Evolutionary conservation across 371 early-diverging fungal genomes (phyloP), one percentile per base, ranked within the genome.

Genomic region (Zancudomyces culisetae): DNA sequence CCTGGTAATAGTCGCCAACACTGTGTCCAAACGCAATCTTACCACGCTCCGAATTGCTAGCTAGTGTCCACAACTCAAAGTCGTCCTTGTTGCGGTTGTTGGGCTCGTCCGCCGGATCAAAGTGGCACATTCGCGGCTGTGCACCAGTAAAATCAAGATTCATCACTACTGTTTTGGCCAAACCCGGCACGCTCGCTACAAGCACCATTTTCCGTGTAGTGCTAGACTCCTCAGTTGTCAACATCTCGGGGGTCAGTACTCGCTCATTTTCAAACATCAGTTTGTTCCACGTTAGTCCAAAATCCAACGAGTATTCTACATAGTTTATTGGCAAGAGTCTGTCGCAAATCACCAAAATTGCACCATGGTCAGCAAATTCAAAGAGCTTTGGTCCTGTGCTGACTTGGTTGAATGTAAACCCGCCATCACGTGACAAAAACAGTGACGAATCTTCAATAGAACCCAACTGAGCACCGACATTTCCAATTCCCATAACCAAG

Each of bases 401-500:
- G 27, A 83, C 75, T 50, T 80, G 74, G 1, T 35, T 58, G 87
- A 88, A 89, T 0, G 77, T 71, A n/a, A 69, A 70, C 22, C 90
- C 90, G 35, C 80, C 90, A 57, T 89, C 81, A 0, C 81, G 70
- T 0, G 92, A 89, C 63, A 94, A 53, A 64, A 75, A 95, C 50
- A 85, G 84, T 62, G 87, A 75, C 22, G 83, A 78, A 23, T 81
- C 76, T 27, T 63, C 66, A 49, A 90, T 85, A 4, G 61, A 68
- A 0, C 58, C 56, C 15, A 97, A 65, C 6, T 60, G 56, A 0
- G 58, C 39, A 1, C 96, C 98, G 1, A 88, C 87, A 58, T 85
- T 95, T 24, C 95, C 96, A 2, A 93, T 85, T 21, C 85, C 98
- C 40, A 95, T 72, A 70, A 87, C 77, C 42, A 95, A 57, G 1